Percentiles rank a stretch among this genome's conserved stretches.
These are phyloP conservation scores for Chondrus crispus DNA, from an alignment of 23 red algal species.

Conservation along the genomic window DNA sequence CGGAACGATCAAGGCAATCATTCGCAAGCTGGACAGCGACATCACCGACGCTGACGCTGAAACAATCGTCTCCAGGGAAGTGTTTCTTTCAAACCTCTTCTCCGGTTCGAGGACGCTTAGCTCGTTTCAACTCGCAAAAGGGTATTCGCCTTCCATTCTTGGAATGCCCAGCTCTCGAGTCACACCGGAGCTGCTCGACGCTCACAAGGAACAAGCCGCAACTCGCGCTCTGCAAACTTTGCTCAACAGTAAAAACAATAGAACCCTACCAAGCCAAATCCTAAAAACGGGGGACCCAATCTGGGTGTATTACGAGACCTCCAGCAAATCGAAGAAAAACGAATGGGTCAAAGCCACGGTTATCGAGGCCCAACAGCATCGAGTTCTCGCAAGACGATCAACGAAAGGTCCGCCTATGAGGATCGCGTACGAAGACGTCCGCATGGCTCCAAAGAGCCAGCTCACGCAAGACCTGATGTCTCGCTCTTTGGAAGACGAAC, in stretches of 20 bases:
- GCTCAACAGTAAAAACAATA: background rate
- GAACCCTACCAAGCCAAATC: background rate
- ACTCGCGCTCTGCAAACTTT: background rate
- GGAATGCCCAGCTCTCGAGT: background rate
- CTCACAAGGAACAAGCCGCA: background rate
- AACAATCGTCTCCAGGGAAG: background rate
- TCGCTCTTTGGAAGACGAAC: background rate
- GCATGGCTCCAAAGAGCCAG: background rate
- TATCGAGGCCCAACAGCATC: background rate
- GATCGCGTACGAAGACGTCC: background rate
- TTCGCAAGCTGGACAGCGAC: constrained; percentile 10
- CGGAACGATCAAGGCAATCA: background rate
- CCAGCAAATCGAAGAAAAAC: background rate
- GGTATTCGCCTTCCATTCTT: background rate
- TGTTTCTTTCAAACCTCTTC: background rate
- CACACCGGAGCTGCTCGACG: background rate
- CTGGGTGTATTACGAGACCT: constrained; percentile 1
- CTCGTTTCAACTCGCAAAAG: constrained; percentile 9
- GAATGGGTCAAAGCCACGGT: background rate
- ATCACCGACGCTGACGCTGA: background rate
- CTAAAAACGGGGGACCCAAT: background rate
- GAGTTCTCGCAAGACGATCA: background rate
- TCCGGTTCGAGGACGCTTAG: constrained; percentile 1
- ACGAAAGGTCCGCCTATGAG: background rate
- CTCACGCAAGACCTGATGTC: background rate